A percentile compares a stretch with the other conserved stretches of the same genome.
phyloP scores from a whole-genome alignment of 345 rosid genomes.

The Angophora floribunda region DNA sequence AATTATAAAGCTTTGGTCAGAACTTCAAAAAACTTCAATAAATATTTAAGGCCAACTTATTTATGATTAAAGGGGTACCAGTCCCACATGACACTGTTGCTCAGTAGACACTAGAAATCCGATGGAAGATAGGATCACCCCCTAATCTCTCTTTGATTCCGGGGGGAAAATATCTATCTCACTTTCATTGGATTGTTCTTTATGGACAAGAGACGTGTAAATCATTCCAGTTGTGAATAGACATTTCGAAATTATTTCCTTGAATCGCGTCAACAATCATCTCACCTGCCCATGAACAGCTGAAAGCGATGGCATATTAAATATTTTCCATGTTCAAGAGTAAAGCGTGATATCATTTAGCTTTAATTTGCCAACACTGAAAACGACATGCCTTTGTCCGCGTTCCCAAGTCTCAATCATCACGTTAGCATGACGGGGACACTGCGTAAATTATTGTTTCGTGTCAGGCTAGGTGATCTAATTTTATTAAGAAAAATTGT shows the following conservation, averaged over 20 bases:
- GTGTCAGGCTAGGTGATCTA: not conserved
- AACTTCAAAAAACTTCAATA: not conserved
- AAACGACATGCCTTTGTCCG: not conserved
- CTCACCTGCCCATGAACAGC: not conserved
- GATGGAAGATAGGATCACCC: not conserved
- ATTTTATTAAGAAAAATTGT: too few relatives aligned
- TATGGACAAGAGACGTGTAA: not conserved
- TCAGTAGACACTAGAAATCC: not conserved
- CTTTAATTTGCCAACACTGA: not conserved
- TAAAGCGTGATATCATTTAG: not conserved
- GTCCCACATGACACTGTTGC: not conserved
- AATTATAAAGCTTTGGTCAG: too few relatives aligned
- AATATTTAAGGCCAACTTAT: not conserved
- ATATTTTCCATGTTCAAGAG: too few relatives aligned
- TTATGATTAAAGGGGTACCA: not conserved
- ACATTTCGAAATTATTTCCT: too few relatives aligned
- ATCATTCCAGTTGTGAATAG: not conserved
- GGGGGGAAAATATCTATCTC: not conserved
- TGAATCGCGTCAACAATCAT: not conserved
- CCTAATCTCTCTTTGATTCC: not conserved
- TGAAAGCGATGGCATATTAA: too few relatives aligned
- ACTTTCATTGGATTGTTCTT: not conserved
- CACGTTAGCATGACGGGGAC: not conserved
- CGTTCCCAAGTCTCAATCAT: not conserved
- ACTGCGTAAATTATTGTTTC: not conserved